These are phyloP conservation scores for Flammula alnicola DNA, from an alignment of 1,284 basidiomycete species.

Conservation along the genomic window DNA sequence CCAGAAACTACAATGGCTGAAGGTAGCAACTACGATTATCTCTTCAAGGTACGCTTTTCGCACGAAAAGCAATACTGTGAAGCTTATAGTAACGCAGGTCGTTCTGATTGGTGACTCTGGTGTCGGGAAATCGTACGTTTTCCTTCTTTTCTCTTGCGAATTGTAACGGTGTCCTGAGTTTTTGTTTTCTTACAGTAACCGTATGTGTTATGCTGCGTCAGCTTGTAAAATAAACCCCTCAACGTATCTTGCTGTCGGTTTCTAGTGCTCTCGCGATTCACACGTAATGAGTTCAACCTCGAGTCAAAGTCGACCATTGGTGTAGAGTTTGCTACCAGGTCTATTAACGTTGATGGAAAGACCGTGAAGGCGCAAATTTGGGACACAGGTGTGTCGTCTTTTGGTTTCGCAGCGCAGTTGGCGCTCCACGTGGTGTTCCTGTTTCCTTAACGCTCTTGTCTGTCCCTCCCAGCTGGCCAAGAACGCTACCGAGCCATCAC, in stretches of 20 bases:
- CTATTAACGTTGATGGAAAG: constrained; percentile 95
- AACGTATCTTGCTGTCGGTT: constrained; percentile 7
- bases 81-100: no score
- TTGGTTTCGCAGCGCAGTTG: constrained; percentile 1
- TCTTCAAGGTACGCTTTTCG: constrained; percentile 83
- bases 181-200: constrained; percentile 36
- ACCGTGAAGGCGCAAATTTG: constrained; percentile 99
- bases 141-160: constrained; percentile 16
- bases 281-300: constrained; percentile 98
- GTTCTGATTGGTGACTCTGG: constrained; percentile 99
- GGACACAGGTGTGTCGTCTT: constrained; percentile 83
- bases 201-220: constrained; percentile 33
- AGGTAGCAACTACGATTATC: constrained; percentile 92
- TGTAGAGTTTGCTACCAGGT: constrained; percentile 98
- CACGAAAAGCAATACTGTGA: background rate
- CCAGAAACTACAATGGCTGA: constrained; percentile 67
- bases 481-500: constrained; percentile 99
- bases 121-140: constrained; percentile 93
- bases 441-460: constrained; percentile 13
- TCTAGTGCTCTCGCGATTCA: constrained; percentile 91
- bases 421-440: constrained; percentile 4
- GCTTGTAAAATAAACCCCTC: background rate
- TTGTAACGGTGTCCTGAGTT: constrained; percentile 27
- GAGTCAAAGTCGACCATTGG: constrained; percentile 99
- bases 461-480: constrained; percentile 77